phyloP scores from a whole-genome alignment of 2,329 filamentous ascomycete genomes.

The Colletotrichum phormii region DNA sequence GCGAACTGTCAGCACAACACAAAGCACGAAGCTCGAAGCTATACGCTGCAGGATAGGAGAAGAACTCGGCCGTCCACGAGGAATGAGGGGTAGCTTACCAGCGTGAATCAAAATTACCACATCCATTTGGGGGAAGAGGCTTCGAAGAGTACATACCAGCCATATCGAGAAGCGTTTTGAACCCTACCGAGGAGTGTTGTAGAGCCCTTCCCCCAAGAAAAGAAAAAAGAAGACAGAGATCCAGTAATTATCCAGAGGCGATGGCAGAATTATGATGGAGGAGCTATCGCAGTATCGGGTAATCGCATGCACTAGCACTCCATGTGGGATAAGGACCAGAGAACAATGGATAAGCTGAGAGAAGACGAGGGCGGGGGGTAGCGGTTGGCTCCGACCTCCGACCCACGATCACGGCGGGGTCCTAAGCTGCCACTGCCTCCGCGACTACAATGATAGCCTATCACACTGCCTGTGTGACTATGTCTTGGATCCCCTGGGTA shows the following conservation, averaged over 20 bases:
- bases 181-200: slow-evolving; percentile 1
- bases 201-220: slow-evolving; percentile 23
- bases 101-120: slow-evolving; percentile 10
- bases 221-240: background rate
- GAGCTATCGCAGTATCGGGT: slow-evolving; percentile 8
- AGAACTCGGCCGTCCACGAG: background rate
- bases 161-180: slow-evolving; percentile 24
- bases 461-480: background rate
- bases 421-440: background rate
- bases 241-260: background rate
- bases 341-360: background rate
- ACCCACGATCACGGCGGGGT: background rate
- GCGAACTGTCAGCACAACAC: background rate
- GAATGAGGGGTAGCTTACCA: slow-evolving; percentile 30
- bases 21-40: background rate
- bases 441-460: no score
- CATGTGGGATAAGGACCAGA: background rate
- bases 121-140: slow-evolving; percentile 11
- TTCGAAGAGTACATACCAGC: slow-evolving; percentile 37
- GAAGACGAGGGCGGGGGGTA: background rate
- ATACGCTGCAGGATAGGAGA: background rate
- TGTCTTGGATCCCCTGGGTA: no score
- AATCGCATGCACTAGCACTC: slow-evolving; percentile 12
- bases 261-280: background rate
- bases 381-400: slow-evolving; percentile 31